Evolutionary conservation across 2,329 filamentous ascomycete species (phyloP).

Genomic region (Colletotrichum graminicola): DNA sequence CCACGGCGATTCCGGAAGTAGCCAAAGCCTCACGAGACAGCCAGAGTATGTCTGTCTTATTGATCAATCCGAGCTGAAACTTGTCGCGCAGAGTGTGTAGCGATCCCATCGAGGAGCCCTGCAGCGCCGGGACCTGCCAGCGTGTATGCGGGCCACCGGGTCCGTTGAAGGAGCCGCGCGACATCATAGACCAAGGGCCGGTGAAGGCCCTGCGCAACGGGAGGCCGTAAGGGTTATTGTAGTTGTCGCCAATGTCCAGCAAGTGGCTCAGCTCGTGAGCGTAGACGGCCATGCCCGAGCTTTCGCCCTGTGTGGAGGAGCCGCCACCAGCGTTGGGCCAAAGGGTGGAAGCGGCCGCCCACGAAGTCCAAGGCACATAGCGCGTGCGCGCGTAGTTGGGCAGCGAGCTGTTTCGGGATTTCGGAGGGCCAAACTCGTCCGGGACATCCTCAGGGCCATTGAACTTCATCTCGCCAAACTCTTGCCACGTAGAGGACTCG

Average conservation of each 20-base stretch:
- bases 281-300: slow-evolving; percentile 65
- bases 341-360: slow-evolving; percentile 62
- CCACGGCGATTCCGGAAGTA: slow-evolving; percentile 56
- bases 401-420: slow-evolving; percentile 48
- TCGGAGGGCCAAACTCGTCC: slow-evolving; percentile 62
- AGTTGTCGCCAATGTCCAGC: slow-evolving; percentile 66
- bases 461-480: slow-evolving; percentile 68
- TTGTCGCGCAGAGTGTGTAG: slow-evolving; percentile 67
- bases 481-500: slow-evolving; percentile 68
- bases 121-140: slow-evolving; percentile 64
- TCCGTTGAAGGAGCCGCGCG: slow-evolving; percentile 64
- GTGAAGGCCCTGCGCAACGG: slow-evolving; percentile 62
- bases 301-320: slow-evolving; percentile 66
- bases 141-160: slow-evolving; percentile 65
- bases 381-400: slow-evolving; percentile 62
- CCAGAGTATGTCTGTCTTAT: slow-evolving; percentile 57
- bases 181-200: slow-evolving; percentile 66
- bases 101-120: slow-evolving; percentile 63
- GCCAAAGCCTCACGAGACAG: slow-evolving; percentile 59
- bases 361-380: slow-evolving; percentile 67
- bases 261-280: slow-evolving; percentile 66
- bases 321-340: slow-evolving; percentile 67
- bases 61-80: slow-evolving; percentile 62
- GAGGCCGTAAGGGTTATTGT: slow-evolving; percentile 64
- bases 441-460: slow-evolving; percentile 60